These are phyloP conservation scores for Didymella sp. DNA, from an alignment of 2,329 filamentous ascomycete species.

Conservation along the genomic window DNA sequence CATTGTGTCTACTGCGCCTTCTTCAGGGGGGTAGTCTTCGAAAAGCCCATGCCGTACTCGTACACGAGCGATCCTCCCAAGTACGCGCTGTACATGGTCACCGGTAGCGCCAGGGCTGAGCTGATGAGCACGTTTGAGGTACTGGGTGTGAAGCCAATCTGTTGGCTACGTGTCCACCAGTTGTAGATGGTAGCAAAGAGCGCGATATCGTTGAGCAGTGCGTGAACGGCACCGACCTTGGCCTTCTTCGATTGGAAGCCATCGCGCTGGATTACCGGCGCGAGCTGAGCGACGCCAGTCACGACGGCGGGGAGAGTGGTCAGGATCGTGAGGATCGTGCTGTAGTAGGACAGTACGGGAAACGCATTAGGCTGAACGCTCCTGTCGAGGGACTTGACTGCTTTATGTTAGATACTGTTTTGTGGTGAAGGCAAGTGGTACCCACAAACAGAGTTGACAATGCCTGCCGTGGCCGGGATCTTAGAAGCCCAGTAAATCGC, in stretches of 20 bases:
- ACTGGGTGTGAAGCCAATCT: constrained; percentile 45
- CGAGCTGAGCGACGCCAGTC: constrained; percentile 48
- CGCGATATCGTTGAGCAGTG: constrained; percentile 52
- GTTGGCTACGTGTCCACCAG: constrained; percentile 52
- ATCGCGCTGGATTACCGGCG: constrained; percentile 53
- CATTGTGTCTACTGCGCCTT: constrained; percentile 9
- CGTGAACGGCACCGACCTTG: constrained; percentile 53
- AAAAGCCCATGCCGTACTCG: constrained; percentile 55
- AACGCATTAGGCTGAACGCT: constrained; percentile 41
- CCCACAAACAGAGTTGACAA: constrained; percentile 40
- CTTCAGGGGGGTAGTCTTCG: constrained; percentile 28
- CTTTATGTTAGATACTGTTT: neutral
- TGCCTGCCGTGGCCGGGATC: constrained; percentile 42
- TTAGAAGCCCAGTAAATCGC: constrained; percentile 46
- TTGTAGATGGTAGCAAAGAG: constrained; percentile 51
- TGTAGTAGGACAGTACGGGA: constrained; percentile 54
- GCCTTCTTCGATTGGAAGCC: constrained; percentile 53
- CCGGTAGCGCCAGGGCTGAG: constrained; percentile 42
- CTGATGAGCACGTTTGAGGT: constrained; percentile 50
- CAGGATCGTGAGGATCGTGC: constrained; percentile 51
- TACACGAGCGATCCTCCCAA: constrained; percentile 56
- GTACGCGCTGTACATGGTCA: constrained; percentile 51
- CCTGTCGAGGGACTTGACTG: constrained; percentile 41
- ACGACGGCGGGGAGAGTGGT: constrained; percentile 43
- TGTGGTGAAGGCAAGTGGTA: neutral